A percentile compares a stretch with the other conserved stretches of the same genome.
Evolutionary conservation across 129 eudicot genomes (phyloP).

Genomic region (Logfia minima): DNA sequence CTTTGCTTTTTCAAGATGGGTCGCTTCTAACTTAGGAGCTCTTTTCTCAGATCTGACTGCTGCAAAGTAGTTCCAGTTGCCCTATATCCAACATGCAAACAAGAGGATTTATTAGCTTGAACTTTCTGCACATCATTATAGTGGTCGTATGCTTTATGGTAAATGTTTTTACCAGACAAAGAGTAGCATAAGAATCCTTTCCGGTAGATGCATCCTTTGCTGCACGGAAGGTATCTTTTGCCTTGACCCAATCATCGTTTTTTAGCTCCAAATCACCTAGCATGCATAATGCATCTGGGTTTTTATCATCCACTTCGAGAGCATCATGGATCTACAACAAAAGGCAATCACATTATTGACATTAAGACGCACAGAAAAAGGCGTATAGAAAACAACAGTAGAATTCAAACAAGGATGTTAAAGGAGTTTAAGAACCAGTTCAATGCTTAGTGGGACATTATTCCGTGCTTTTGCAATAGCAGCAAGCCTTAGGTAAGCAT

Average conservation of each 20-base stretch:
- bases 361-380: conserved; percentile 5
- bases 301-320: conserved; percentile 82
- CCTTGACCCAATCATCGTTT: conserved; percentile 98
- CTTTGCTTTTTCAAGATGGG: conserved; percentile 94
- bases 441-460: conserved; percentile 73
- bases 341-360: conserved; percentile 14
- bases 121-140: neutral
- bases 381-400: neutral
- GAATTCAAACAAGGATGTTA: conserved; percentile 4
- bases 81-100: conserved; percentile 45
- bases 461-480: conserved; percentile 93
- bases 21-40: conserved; percentile 86
- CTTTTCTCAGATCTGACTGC: conserved; percentile 89
- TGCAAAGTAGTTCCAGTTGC: conserved; percentile 97
- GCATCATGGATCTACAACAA: conserved; percentile 75
- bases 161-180: conserved; percentile 66
- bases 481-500: conserved; percentile 96
- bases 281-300: conserved; percentile 82
- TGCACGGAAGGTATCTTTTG: conserved; percentile 91
- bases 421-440: conserved; percentile 59
- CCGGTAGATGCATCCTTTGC: conserved; percentile 84
- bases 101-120: conserved; percentile 23
- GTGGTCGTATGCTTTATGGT: neutral
- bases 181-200: conserved; percentile 89
- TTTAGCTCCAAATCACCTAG: conserved; percentile 97